Base-by-base conservation (phyloP, 2,329 filamentous ascomycete genomes). In the Pezicula radicicola region DNA sequence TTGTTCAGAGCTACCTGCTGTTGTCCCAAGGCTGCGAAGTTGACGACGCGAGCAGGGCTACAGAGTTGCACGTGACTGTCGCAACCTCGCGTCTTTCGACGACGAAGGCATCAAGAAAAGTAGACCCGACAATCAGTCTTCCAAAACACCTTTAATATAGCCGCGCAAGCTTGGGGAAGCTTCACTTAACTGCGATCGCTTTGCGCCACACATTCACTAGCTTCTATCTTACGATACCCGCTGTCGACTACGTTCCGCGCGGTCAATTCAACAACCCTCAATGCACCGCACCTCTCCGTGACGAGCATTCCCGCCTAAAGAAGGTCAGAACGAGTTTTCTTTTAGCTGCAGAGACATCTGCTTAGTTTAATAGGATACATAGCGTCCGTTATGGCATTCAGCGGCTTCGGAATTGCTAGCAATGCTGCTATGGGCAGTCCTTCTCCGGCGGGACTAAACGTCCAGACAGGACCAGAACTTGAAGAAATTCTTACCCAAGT, bases 401-500 rank as follows among this genome's bases (percentile, higher is more conserved):
- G 78, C 68, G 71, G 76, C 65, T 85, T 85, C 68, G 73, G 69
- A 56, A 78, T 70, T 61, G 68, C 75, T 50, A 71, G 69, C 50
- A 74, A 71, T 59, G 69, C 68, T 66, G 69, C 73, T 66, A 68
- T 71, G 56, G 72, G 71, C 53, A 68, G 63, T 55, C 61, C 72
- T 53, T 63, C 67, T 48, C 65, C 63, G 51, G 68, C 69, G 55
- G 75, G 70, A 50, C 65, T 65, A 50, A 66, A 56, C 52, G 49
- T 59, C 52, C 75, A 79, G 66, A 66, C 72, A 56, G 89, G 88
- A 40, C 77, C 82, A 46, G 84, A 91, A 64, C 77, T 96, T 50
- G 78, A 85, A 60, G 85, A 91, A 59, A 88, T 96, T 60, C 83
- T 87, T 68, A 93, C 91, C 59, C 90, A 96, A 78, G 89, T 91